These are phyloP conservation scores for Pleurotus salmoneostramineus DNA, from an alignment of 768 basidiomycete genomes.

Conservation along the genomic window DNA sequence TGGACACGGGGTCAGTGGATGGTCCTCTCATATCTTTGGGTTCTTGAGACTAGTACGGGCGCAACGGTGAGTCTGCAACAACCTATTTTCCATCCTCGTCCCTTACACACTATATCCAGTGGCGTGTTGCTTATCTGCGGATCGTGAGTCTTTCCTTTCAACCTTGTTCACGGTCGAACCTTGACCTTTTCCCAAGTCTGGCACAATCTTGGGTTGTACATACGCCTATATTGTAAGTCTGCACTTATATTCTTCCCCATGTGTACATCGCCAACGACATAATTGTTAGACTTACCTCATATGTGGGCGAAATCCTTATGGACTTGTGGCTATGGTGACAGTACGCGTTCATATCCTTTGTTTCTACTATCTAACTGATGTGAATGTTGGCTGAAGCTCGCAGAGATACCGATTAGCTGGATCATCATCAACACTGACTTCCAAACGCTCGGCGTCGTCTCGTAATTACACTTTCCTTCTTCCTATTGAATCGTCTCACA, in stretches of 20 bases:
- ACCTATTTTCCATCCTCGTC: neutral
- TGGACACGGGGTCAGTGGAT: constrained; percentile 43
- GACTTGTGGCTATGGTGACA: constrained; percentile 32
- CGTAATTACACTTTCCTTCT: constrained; percentile 24
- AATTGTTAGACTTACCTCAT: constrained; percentile 31
- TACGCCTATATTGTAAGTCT: constrained; percentile 27
- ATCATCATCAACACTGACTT: constrained; percentile 33
- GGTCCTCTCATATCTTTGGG: constrained; percentile 47
- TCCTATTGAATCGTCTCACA: neutral
- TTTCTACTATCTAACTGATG: neutral
- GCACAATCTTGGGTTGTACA: constrained; percentile 27
- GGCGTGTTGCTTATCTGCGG: constrained; percentile 41
- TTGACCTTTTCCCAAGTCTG: constrained; percentile 16
- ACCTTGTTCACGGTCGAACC: neutral
- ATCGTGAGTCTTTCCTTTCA: constrained; percentile 24
- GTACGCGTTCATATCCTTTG: constrained; percentile 15
- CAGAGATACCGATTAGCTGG: constrained; percentile 43
- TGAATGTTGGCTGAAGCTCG: too few relatives aligned
- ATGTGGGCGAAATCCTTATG: constrained; percentile 37
- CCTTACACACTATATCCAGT: constrained; percentile 16
- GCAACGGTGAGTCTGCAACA: constrained; percentile 29
- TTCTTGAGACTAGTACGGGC: constrained; percentile 48
- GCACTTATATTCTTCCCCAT: neutral
- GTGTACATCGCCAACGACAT: neutral
- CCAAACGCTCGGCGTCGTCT: constrained; percentile 37